A percentile compares a stretch with the other conserved stretches of the same genome.
Conservation (phyloP, 2,329 filamentous ascomycete species). For the Aspergillus amoenus region DNA sequence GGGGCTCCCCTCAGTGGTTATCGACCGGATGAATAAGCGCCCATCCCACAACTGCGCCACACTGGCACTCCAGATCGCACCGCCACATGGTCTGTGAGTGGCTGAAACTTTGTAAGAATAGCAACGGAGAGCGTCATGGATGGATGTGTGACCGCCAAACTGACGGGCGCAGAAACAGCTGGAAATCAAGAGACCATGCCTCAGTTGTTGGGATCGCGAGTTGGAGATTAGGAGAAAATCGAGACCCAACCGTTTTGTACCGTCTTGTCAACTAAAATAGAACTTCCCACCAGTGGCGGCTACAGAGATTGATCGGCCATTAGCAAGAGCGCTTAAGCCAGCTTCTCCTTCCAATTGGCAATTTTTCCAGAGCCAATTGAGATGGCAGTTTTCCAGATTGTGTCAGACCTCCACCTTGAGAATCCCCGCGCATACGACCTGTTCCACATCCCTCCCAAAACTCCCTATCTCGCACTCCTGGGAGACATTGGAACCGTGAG, state of each 20-base stretch:
- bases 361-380: neutral
- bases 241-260: neutral
- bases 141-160: neutral
- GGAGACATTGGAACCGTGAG: constrained; percentile 56
- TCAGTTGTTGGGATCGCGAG: neutral
- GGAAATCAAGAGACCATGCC: neutral
- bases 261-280: constrained; percentile 1
- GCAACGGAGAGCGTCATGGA: constrained; percentile 2
- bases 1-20: constrained; percentile 6
- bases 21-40: constrained; percentile 15
- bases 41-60: constrained; percentile 25
- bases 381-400: constrained; percentile 42
- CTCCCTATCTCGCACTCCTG: constrained; percentile 55
- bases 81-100: constrained; percentile 21
- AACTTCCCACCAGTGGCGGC: constrained; percentile 5
- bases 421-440: constrained; percentile 49
- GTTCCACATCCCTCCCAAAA: constrained; percentile 49
- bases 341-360: neutral
- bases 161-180: neutral
- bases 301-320: constrained; percentile 8
- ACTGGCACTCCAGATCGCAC: constrained; percentile 16
- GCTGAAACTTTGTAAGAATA: constrained; percentile 13
- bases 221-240: neutral
- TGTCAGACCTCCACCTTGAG: constrained; percentile 62
- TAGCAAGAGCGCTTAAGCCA: constrained; percentile 10